phyloP scores from a whole-genome alignment of 1,284 basidiomycete species.

The Coniferiporia sulphurascens region DNA sequence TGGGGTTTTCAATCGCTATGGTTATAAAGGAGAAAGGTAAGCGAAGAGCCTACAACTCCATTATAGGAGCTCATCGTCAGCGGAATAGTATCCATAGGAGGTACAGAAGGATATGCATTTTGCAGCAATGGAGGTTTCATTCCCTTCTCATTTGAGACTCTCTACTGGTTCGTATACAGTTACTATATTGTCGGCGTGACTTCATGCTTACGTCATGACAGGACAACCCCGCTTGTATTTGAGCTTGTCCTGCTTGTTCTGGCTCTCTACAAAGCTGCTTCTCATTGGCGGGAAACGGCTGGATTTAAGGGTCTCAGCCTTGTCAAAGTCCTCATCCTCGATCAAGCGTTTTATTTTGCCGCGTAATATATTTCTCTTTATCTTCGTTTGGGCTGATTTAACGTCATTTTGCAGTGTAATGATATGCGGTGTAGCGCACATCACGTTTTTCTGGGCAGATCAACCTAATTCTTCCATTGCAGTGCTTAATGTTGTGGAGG shows the following conservation, averaged over 20 bases:
- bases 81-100: background rate
- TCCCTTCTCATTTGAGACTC: background rate
- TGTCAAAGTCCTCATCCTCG: background rate
- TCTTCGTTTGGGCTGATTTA: background rate
- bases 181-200: no score
- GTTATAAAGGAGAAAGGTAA: background rate
- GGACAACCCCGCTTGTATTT: constrained; percentile 1
- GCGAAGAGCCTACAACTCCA: background rate
- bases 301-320: background rate
- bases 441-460: background rate
- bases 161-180: background rate
- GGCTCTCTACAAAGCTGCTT: background rate
- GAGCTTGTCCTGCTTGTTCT: background rate
- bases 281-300: background rate
- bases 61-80: background rate
- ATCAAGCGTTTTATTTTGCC: background rate
- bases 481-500: background rate
- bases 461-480: background rate
- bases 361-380: background rate
- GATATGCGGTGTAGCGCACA: background rate
- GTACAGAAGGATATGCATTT: background rate
- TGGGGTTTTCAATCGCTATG: background rate
- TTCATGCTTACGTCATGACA: background rate
- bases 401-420: background rate
- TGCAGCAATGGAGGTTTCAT: background rate